Percentiles rank a stretch among this genome's conserved stretches.
Evolutionary conservation across 1,284 basidiomycete species (phyloP).

Genomic region (Cystobasidium pallidum): DNA sequence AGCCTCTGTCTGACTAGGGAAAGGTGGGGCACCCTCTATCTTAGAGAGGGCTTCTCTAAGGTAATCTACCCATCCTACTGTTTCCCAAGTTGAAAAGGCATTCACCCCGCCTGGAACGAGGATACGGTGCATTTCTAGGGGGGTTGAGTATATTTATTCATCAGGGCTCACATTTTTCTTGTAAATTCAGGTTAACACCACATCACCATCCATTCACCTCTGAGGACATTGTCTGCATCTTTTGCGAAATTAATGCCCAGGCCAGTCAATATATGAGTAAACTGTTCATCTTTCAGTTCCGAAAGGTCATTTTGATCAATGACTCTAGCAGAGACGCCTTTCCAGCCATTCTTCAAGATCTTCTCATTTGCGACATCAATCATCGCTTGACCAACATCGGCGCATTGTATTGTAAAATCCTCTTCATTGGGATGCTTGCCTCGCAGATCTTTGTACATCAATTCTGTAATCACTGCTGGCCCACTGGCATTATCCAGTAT

Average conservation of each 20-base stretch:
- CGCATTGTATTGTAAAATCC: conserved; percentile 16
- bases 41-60: conserved; percentile 13
- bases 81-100: conserved; percentile 28
- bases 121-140: conserved; percentile 8
- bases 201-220: no score
- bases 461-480: conserved; percentile 6
- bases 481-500: conserved; percentile 31
- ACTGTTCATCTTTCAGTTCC: background rate
- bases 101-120: conserved; percentile 6
- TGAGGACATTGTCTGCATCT: conserved; percentile 15
- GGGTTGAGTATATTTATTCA: background rate
- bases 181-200: no score
- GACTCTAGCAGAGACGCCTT: conserved; percentile 3
- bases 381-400: conserved; percentile 22
- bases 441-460: conserved; percentile 15
- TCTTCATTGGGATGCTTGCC: background rate
- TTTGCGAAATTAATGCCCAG: conserved; percentile 24
- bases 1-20: conserved; percentile 12
- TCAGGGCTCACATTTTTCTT: no score
- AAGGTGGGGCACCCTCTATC: conserved; percentile 5
- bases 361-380: conserved; percentile 15
- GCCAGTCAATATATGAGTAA: conserved; percentile 27
- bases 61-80: conserved; percentile 21
- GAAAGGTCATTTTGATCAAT: conserved; percentile 28
- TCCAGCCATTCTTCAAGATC: conserved; percentile 24